Evolutionary conservation across 2,329 filamentous ascomycete species (phyloP).

Genomic region (Pseudogymnoascus sp.): DNA sequence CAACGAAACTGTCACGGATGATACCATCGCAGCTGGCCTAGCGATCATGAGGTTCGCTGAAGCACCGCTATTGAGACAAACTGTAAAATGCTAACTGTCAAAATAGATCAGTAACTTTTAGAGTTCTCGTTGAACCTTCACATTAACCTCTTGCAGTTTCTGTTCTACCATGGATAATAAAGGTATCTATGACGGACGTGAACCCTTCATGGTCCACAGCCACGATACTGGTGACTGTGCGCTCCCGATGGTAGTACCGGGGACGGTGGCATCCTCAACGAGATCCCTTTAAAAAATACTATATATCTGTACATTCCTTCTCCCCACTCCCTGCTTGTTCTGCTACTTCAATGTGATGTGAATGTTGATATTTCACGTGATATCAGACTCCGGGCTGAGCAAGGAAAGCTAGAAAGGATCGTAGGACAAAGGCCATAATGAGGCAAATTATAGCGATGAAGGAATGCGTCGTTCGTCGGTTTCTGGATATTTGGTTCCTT

Average conservation of each 20-base stretch:
- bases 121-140: not conserved
- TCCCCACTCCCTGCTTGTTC: not conserved
- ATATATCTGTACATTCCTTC: not conserved
- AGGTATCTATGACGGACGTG: not conserved
- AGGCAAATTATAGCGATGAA: no score
- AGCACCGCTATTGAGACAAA: not conserved
- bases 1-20: constrained; percentile 29
- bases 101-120: not conserved
- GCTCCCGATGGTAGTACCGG: not conserved
- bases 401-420: not conserved
- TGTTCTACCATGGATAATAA: not conserved
- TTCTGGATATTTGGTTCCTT: no score
- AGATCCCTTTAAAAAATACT: not conserved
- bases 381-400: not conserved
- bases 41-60: constrained; percentile 19
- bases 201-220: not conserved
- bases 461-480: no score
- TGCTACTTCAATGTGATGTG: not conserved
- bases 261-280: not conserved
- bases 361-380: not conserved
- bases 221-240: not conserved
- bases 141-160: not conserved
- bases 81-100: not conserved
- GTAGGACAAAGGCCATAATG: not conserved
- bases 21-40: constrained; percentile 32